phyloP scores from a whole-genome alignment of 169 alveolate species.

The Plasmodium yoelii region DNA sequence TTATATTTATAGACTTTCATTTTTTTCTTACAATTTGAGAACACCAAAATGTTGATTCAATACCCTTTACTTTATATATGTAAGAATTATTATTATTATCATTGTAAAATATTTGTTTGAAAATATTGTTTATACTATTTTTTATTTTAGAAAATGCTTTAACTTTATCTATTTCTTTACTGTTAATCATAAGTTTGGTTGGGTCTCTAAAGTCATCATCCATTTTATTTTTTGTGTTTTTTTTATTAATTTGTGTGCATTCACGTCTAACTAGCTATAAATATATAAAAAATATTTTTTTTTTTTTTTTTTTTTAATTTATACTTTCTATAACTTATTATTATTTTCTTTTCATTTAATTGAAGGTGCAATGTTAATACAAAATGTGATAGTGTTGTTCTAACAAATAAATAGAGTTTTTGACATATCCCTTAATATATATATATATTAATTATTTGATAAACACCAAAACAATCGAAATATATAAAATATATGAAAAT shows the following conservation, averaged over 20 bases:
- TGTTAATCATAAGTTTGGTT: slow-evolving; percentile 26
- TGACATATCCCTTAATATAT: too few relatives aligned
- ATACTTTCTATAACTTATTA: neutral
- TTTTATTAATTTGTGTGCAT: neutral
- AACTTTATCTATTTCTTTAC: slow-evolving; percentile 33
- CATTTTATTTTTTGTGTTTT: slow-evolving; percentile 3
- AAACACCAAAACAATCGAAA: too few relatives aligned
- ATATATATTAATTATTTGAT: too few relatives aligned
- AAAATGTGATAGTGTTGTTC: too few relatives aligned
- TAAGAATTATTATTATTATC: slow-evolving; percentile 2
- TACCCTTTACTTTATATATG: slow-evolving; percentile 15
- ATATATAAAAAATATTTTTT: neutral
- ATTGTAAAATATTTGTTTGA: slow-evolving; percentile 1
- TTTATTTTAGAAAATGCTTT: slow-evolving; percentile 2
- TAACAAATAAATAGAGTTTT: too few relatives aligned
- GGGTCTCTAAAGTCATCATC: neutral
- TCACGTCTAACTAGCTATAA: too few relatives aligned
- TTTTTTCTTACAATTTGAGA: slow-evolving; percentile 30
- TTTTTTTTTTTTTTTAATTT: slow-evolving; percentile 6
- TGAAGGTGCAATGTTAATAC: too few relatives aligned
- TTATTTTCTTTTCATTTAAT: neutral
- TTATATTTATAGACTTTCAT: too few relatives aligned
- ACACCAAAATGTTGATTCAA: slow-evolving; percentile 40
- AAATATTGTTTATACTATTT: slow-evolving; percentile 11
- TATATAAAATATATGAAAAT: too few relatives aligned